Evolutionary conservation across 305 asterid genomes (phyloP).

Genomic region (Fraxinus paxiana): DNA sequence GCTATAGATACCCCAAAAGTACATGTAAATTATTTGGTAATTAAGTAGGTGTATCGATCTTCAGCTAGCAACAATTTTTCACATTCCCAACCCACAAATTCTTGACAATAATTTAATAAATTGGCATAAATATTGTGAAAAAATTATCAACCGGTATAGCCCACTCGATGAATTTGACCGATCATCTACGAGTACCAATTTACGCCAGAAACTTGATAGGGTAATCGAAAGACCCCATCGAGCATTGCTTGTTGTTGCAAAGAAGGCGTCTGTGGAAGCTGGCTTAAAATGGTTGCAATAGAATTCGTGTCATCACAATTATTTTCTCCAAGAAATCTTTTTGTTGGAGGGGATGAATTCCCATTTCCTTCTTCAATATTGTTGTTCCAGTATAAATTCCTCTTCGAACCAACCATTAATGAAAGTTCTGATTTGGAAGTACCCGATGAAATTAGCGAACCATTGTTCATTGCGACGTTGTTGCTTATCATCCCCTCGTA

Average conservation of each 20-base stretch:
- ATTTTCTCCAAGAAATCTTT: constrained; percentile 45
- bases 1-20: neutral
- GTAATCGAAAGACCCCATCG: constrained; percentile 62
- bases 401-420: constrained; percentile 12
- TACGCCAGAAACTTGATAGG: constrained; percentile 51
- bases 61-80: constrained; percentile 5
- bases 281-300: constrained; percentile 46
- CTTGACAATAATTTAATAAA: neutral
- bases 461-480: constrained; percentile 1
- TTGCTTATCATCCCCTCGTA: constrained; percentile 44
- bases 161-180: neutral
- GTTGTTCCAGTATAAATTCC: constrained; percentile 38
- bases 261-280: constrained; percentile 48
- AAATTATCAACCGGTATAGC: neutral
- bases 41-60: neutral
- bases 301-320: constrained; percentile 30
- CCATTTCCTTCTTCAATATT: constrained; percentile 22
- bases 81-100: neutral
- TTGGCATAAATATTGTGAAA: neutral
- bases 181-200: constrained; percentile 56
- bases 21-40: neutral
- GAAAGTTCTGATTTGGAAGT: constrained; percentile 6
- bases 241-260: constrained; percentile 38
- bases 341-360: constrained; percentile 34
- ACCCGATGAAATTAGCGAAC: neutral